phyloP scores from a whole-genome alignment of 805 yeast genomes.

The Saturnispora bothae region DNA sequence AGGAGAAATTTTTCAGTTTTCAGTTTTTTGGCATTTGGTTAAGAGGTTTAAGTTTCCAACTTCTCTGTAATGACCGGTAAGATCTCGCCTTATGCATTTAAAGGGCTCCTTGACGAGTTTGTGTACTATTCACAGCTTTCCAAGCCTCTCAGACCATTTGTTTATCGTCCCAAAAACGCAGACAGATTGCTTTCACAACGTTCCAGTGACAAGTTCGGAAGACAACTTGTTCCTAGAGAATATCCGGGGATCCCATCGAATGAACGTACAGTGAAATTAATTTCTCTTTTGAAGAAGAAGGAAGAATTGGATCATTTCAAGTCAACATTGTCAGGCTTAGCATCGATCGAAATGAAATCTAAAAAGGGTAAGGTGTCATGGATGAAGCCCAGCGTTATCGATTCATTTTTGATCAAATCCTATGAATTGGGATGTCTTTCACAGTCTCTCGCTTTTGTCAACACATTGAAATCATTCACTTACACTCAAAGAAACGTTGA shows the following conservation, averaged over 20 bases:
- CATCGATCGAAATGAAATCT: conserved; percentile 8
- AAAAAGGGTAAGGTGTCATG: conserved; percentile 9
- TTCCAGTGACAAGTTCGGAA: conserved; percentile 19
- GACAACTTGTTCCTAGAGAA: conserved; percentile 19
- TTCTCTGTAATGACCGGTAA: not conserved
- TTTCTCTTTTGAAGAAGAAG: conserved; percentile 15
- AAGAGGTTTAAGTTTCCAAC: too few species aligned
- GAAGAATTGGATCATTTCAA: conserved; percentile 20
- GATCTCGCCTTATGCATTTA: conserved; percentile 15
- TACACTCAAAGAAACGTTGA: conserved; percentile 18
- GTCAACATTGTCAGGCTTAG: conserved; percentile 14
- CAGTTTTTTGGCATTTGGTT: too few species aligned
- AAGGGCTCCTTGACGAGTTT: conserved; percentile 23
- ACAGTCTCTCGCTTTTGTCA: conserved; percentile 15
- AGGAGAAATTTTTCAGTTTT: too few species aligned
- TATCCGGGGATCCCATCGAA: conserved; percentile 22
- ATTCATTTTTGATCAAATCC: conserved; percentile 20
- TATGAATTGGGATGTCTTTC: conserved; percentile 17
- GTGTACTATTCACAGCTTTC: conserved; percentile 18
- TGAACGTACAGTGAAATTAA: conserved; percentile 18
- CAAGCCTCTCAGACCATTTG: conserved; percentile 17
- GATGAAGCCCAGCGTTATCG: conserved; percentile 18
- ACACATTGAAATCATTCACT: conserved; percentile 14
- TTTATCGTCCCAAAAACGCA: conserved; percentile 19
- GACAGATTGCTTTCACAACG: conserved; percentile 15